Base-by-base conservation (phyloP, 257 asterid species). In the Forsythia viridissima region DNA sequence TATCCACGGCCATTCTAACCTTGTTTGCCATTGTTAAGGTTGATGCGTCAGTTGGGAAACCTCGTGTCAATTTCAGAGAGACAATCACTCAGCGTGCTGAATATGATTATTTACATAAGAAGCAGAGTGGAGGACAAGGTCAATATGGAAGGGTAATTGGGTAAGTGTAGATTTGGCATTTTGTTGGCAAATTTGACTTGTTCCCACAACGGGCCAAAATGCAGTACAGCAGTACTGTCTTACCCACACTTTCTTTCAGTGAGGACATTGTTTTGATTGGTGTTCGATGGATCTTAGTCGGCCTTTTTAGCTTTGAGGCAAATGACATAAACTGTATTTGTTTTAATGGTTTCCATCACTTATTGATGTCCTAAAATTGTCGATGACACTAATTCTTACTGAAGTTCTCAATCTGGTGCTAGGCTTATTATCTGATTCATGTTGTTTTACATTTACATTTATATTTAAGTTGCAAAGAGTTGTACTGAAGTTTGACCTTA, bases 101-200 rank as follows among this genome's bases (percentile, higher is more conserved):
- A 71, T 96, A 93, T 84, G 99, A 96, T 85, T 96, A 96, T 87
- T 81, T 93, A 82, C 99, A 96, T 83, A 96, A 93, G 91, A 96
- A 96, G 82, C 99, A 96, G 90, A 93, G 97, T 86, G 99, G 99
- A 71, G 99, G 99, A 79, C 94, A 89, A 74, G 99, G 99, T 78
- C 99, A 96, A 84, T 96, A 96, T 70, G 99, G 99, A 81, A 88
- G 97, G 82, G 98, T 96, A 75, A 88, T 82, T 70, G 99, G 99
- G 99, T 93, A 86, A 84, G 90, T 69, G 61, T 44, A 61, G 74
- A 72, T 18, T 24, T 67, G 78, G 20, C 38, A 36, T 20, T 41
- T 55, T 42, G 8, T 55, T 69, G 42, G 77, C 55, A 75, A 20
- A 68, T 75, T 40, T 57, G 20, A 11, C 59, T 30, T 68, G 16